phyloP scores from a whole-genome alignment of 2,329 filamentous ascomycete genomes.

The Fusarium sp. region DNA sequence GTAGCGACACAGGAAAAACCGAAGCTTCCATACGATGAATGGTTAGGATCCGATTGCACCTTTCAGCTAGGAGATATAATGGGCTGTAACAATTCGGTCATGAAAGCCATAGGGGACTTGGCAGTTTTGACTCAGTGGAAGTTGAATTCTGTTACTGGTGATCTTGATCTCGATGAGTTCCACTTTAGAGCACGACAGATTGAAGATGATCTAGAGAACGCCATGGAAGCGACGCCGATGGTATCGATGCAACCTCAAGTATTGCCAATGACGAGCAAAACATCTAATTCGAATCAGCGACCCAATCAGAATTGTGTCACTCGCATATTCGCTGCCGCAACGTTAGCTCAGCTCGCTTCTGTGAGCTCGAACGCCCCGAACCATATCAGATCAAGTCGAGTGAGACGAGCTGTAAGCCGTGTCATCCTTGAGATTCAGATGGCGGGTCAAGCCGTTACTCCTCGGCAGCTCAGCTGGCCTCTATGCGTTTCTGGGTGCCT shows the following conservation, averaged over 20 bases:
- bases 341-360: neutral
- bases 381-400: fast-evolving
- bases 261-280: fast-evolving
- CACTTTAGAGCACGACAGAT: fast-evolving
- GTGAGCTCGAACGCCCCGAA: fast-evolving
- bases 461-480: conserved; percentile 3
- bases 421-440: conserved; percentile 1
- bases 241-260: neutral
- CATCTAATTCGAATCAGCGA: fast-evolving
- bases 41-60: neutral
- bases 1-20: neutral
- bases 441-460: neutral
- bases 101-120: neutral
- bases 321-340: neutral
- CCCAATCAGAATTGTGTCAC: neutral
- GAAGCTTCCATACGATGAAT: neutral
- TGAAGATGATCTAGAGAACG: neutral
- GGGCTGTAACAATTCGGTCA: neutral
- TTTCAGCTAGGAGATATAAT: neutral
- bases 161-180: neutral
- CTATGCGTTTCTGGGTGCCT: neutral
- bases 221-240: neutral
- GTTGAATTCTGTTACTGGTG: fast-evolving
- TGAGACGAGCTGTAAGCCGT: neutral
- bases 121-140: neutral